Evolutionary conservation across 2,329 filamentous ascomycete genomes (phyloP).

Genomic region (Monilinia polystroma): DNA sequence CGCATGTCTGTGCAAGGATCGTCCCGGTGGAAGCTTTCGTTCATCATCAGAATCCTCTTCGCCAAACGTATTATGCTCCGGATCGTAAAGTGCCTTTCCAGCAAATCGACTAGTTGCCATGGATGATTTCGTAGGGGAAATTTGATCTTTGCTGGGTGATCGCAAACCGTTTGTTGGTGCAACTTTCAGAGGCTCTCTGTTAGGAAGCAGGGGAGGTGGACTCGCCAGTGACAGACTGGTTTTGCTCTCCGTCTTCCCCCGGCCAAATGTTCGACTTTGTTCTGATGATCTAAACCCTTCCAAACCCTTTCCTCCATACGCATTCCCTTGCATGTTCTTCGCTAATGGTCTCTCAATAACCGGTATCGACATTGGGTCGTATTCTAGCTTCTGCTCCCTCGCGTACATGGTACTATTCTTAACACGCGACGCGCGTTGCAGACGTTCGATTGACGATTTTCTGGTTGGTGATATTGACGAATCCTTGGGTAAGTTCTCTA

Average conservation of each 20-base stretch:
- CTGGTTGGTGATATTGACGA: conserved; percentile 66
- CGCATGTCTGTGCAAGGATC: conserved; percentile 74
- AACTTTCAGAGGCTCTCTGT: conserved; percentile 44
- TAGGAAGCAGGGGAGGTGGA: conserved; percentile 42
- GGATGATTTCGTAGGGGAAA: conserved; percentile 86
- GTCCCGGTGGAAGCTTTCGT: conserved; percentile 61
- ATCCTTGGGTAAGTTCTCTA: conserved; percentile 67
- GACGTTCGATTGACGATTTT: conserved; percentile 89
- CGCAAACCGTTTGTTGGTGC: conserved; percentile 32
- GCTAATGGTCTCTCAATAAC: conserved; percentile 80
- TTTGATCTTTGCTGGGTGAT: conserved; percentile 66
- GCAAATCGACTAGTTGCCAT: conserved; percentile 68
- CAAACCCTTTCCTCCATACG: conserved; percentile 59
- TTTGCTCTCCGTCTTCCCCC: conserved; percentile 58
- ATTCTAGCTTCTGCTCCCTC: conserved; percentile 87
- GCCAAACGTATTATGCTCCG: conserved; percentile 66
- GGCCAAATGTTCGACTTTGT: conserved; percentile 44
- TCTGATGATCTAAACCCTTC: conserved; percentile 54
- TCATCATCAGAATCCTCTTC: conserved; percentile 62
- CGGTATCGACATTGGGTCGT: conserved; percentile 77
- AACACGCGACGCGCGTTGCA: conserved; percentile 91
- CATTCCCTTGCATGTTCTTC: conserved; percentile 69
- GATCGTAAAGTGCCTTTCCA: conserved; percentile 61
- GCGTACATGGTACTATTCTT: conserved; percentile 98
- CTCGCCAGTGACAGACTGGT: conserved; percentile 58